These are phyloP conservation scores for Corynascus novoguineensis DNA, from an alignment of 495 filamentous ascomycete genomes.

Conservation along the genomic window DNA sequence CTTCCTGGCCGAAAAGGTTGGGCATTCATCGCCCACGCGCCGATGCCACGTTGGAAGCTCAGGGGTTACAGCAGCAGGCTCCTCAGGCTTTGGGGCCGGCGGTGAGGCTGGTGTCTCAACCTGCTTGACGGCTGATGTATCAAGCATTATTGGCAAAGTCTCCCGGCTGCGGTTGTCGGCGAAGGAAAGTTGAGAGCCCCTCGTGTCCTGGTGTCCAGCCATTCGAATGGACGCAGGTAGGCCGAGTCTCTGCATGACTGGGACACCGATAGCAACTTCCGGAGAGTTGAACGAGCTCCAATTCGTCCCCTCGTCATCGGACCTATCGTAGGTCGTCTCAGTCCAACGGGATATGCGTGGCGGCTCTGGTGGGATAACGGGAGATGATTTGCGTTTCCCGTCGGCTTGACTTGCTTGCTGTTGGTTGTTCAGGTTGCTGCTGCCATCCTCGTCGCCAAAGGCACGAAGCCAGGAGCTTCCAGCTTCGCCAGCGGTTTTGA, in stretches of 20 bases:
- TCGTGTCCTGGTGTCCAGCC: constrained; percentile 13
- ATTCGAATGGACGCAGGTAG: constrained; percentile 33
- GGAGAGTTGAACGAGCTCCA: constrained; percentile 42
- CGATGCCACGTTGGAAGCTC: constrained; percentile 41
- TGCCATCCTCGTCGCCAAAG: constrained; percentile 22
- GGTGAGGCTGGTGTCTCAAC: too few species aligned
- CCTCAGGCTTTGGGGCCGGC: too few species aligned
- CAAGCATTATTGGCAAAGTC: constrained; percentile 36
- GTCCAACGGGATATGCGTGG: constrained; percentile 30
- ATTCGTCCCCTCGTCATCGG: constrained; percentile 34
- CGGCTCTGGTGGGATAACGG: constrained; percentile 24
- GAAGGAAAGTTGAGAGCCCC: background rate
- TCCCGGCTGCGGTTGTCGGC: constrained; percentile 14
- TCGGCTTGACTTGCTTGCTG: constrained; percentile 14
- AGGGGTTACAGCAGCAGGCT: constrained; percentile 10
- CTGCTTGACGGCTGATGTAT: constrained; percentile 13
- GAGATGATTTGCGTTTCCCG: constrained; percentile 39
- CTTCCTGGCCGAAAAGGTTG: constrained; percentile 47
- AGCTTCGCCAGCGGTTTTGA: constrained; percentile 31
- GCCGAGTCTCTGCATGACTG: constrained; percentile 28
- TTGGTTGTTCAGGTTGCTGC: background rate
- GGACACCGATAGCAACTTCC: constrained; percentile 32
- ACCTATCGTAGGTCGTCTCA: constrained; percentile 26
- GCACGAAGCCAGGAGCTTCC: constrained; percentile 40
- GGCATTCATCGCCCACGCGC: constrained; percentile 49